These are phyloP conservation scores for Knufia fluminis DNA, from an alignment of 2,329 filamentous ascomycete genomes.

Conservation along the genomic window DNA sequence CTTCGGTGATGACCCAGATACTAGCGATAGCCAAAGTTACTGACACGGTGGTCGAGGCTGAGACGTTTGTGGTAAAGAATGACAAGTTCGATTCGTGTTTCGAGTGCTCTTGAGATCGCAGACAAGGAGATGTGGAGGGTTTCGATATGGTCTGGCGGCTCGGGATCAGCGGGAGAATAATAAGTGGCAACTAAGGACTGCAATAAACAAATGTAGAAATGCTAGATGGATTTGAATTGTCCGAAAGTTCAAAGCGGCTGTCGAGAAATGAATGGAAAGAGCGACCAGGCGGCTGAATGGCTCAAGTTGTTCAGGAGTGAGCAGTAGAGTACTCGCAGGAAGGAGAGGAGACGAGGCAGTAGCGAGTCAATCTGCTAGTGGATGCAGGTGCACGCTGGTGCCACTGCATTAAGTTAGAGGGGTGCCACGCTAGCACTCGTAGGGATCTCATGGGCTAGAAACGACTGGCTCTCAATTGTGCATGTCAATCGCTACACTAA, in stretches of 20 bases:
- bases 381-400: neutral
- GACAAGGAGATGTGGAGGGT: neutral
- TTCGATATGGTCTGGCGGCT: conserved; percentile 2
- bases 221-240: conserved; percentile 6
- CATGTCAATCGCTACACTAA: neutral
- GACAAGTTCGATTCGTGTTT: conserved; percentile 1
- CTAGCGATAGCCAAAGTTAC: neutral
- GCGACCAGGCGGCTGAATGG: neutral
- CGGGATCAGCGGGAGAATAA: conserved; percentile 8
- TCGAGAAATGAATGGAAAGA: conserved; percentile 6
- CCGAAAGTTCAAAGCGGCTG: neutral
- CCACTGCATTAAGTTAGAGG: conserved; percentile 1
- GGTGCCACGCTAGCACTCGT: neutral
- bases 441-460: neutral
- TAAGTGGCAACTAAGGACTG: conserved; percentile 7
- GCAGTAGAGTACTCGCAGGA: neutral
- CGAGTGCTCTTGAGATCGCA: neutral
- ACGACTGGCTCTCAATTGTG: neutral
- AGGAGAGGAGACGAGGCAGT: neutral
- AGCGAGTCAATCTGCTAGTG: neutral
- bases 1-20: neutral
- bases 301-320: conserved; percentile 4
- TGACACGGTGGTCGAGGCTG: neutral
- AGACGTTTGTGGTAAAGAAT: neutral
- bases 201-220: conserved; percentile 15